phyloP scores from a whole-genome alignment of 2,329 filamentous ascomycete species.

The Fusarium nisikadoi region DNA sequence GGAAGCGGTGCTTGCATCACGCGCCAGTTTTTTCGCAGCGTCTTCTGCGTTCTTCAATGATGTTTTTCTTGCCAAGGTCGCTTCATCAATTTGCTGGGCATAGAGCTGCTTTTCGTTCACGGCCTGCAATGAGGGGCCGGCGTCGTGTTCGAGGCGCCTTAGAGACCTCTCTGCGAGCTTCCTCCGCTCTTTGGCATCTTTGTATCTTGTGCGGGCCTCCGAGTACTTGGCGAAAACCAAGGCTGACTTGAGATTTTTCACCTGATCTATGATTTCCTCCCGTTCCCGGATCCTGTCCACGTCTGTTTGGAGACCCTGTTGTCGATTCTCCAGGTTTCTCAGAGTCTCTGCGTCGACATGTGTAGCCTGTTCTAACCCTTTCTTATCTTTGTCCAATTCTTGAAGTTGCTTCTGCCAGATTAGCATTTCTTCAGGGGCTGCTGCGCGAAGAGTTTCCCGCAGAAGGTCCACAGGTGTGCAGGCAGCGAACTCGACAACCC shows the following conservation, averaged over 20 bases:
- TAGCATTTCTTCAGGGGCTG: slow-evolving; percentile 83
- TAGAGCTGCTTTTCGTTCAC: slow-evolving; percentile 79
- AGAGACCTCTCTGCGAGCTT: slow-evolving; percentile 67
- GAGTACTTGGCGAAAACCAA: slow-evolving; percentile 74
- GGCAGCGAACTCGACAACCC: slow-evolving; percentile 91
- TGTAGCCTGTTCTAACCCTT: slow-evolving; percentile 67
- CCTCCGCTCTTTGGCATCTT: slow-evolving; percentile 65
- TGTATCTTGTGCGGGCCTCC: slow-evolving; percentile 60
- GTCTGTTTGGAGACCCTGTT: slow-evolving; percentile 79
- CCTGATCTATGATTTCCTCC: slow-evolving; percentile 71
- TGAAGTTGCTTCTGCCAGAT: slow-evolving; percentile 82
- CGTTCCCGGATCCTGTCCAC: slow-evolving; percentile 86
- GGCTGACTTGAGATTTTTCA: slow-evolving; percentile 72
- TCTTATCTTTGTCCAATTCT: slow-evolving; percentile 73
- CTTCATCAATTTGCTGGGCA: slow-evolving; percentile 63
- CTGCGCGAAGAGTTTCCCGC: slow-evolving; percentile 86
- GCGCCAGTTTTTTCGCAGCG: slow-evolving; percentile 57
- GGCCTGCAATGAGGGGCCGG: slow-evolving; percentile 74
- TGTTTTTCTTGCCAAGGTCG: slow-evolving; percentile 64
- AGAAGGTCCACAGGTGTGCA: slow-evolving; percentile 85
- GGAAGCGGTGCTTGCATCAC: slow-evolving; percentile 49
- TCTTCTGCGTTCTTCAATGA: slow-evolving; percentile 65
- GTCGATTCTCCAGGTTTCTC: slow-evolving; percentile 75
- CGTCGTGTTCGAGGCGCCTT: slow-evolving; percentile 65
- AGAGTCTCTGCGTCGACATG: slow-evolving; percentile 71